Percentiles rank a stretch among this genome's conserved stretches.
Conservation (phyloP, 2,329 filamentous ascomycete genomes). For the Coniochaeta sp. region DNA sequence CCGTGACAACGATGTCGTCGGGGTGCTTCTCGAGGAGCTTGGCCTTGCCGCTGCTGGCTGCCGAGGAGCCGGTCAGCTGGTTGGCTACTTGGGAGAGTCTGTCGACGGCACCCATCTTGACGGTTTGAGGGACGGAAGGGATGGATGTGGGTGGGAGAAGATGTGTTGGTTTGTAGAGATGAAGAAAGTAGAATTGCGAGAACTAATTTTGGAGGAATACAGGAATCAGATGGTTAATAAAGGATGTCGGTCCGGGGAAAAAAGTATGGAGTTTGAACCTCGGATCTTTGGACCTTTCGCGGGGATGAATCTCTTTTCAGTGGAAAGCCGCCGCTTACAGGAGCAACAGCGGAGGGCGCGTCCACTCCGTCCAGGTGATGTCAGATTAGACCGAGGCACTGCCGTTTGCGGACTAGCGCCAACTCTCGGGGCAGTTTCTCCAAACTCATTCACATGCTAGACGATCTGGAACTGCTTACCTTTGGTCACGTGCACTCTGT, state of each 20-base stretch:
- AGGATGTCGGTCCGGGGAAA: neutral
- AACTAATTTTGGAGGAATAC: neutral
- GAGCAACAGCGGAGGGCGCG: neutral
- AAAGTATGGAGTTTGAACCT: conserved; percentile 2
- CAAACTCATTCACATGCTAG: conserved; percentile 1
- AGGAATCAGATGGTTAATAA: neutral
- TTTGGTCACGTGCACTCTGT: no score
- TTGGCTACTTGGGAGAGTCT: conserved; percentile 53
- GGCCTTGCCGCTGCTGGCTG: conserved; percentile 39
- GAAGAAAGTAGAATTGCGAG: neutral
- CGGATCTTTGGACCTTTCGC: neutral
- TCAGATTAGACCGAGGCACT: conserved; percentile 2
- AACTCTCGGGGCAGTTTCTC: neutral
- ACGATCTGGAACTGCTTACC: no score
- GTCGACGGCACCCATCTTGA: conserved; percentile 34
- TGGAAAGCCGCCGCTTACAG: neutral
- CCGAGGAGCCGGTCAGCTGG: conserved; percentile 45
- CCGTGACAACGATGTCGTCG: conserved; percentile 83
- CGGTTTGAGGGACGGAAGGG: neutral
- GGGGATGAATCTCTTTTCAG: conserved; percentile 1
- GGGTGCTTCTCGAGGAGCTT: conserved; percentile 58
- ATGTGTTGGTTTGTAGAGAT: neutral
- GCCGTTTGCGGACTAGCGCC: neutral
- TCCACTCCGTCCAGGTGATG: conserved; percentile 1
- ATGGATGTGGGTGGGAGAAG: neutral